Base-by-base conservation (phyloP, 2,329 filamentous ascomycete species). In the Botrytis cinerea region DNA sequence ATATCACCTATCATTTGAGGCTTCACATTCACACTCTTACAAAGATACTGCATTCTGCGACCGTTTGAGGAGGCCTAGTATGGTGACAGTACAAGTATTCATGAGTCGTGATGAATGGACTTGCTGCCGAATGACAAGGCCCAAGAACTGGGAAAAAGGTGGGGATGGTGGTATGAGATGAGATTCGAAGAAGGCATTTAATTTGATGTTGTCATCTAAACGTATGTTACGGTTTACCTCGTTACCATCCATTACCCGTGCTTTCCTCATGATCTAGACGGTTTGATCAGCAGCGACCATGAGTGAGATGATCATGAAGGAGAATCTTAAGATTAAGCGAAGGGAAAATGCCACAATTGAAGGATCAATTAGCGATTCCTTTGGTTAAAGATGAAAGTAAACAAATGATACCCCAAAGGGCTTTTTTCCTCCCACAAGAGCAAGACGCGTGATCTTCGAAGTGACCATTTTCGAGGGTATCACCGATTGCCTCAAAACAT, bases 401-500 rank as follows among this genome's bases (percentile, higher is more conserved):
- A 54, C 48, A 68, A 68, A 68, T 68, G 66, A 68, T 68, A 54
- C 48, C 48, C 48, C 25, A 12, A 43, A 57, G 22, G 45, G 35
- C 18, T 28, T 57, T 43, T 57, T 57, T 54, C 1, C 48, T 68
- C 48, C 48, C 66, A 68, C 51, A 70, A 74, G 73, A 74, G 68
- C 60, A 61, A 72, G 46, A 73, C 75, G 73, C 76, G 75, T 77
- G 75, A 76, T 69, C 63, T 63, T 67, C 67, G 35, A 67, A 75
- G 71, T 60, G 54, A 62, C 64, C 75, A 32, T 54, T 40, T 60
- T 71, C 46, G 45, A 72, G 71, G 61, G 62, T 20, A 73, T 63
- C 43, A 28, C 28, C 57, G 76, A 75, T 78, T 79, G 78, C 78
- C 78, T 78, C 77, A 79, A 73, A 66, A 74, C 70, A n/a, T 69